A percentile compares a stretch with the other conserved stretches of the same genome.
Conservation (phyloP, 2,329 filamentous ascomycete genomes). For the Laburnicola sp. region DNA sequence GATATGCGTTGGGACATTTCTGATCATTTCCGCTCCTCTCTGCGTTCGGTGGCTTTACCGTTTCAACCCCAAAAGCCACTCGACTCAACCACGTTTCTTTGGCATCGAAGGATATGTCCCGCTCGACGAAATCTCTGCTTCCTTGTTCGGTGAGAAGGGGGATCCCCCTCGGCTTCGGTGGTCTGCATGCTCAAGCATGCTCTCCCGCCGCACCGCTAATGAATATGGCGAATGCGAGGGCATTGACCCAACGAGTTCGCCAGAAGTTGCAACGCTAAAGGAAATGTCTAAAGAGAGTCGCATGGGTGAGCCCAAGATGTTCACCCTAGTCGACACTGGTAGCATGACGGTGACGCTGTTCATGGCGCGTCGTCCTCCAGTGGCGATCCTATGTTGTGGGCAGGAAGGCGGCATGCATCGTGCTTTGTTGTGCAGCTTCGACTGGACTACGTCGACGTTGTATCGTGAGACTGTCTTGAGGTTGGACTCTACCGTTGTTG, state of each 20-base stretch:
- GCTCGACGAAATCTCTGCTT: slow-evolving; percentile 37
- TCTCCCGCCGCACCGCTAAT: slow-evolving; percentile 30
- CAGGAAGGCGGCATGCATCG: slow-evolving; percentile 50
- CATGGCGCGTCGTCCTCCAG: slow-evolving; percentile 41
- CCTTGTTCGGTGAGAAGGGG: slow-evolving; percentile 41
- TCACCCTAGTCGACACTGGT: slow-evolving; percentile 30
- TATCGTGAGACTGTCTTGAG: slow-evolving; percentile 49
- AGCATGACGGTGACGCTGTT: slow-evolving; percentile 49
- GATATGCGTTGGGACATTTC: slow-evolving; percentile 18
- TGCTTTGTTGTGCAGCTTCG: slow-evolving; percentile 49
- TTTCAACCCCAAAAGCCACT: slow-evolving; percentile 42
- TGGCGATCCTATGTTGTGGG: slow-evolving; percentile 45
- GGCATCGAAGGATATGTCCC: slow-evolving; percentile 46
- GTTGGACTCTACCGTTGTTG: slow-evolving; percentile 40
- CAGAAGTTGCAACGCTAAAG: slow-evolving; percentile 11
- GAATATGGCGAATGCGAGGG: slow-evolving; percentile 26
- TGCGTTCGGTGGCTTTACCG: slow-evolving; percentile 38
- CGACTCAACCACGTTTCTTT: slow-evolving; percentile 45
- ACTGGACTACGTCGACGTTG: slow-evolving; percentile 44
- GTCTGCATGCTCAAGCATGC: slow-evolving; percentile 28
- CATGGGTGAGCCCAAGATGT: slow-evolving; percentile 19
- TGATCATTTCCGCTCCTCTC: slow-evolving; percentile 30
- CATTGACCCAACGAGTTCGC: slow-evolving; percentile 28
- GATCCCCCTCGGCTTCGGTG: slow-evolving; percentile 41
- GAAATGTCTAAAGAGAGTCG: slow-evolving; percentile 13